Evolutionary conservation across 1,139 yeast genomes (phyloP).

Genomic region (Yamadazyma spencermartinsiae): DNA sequence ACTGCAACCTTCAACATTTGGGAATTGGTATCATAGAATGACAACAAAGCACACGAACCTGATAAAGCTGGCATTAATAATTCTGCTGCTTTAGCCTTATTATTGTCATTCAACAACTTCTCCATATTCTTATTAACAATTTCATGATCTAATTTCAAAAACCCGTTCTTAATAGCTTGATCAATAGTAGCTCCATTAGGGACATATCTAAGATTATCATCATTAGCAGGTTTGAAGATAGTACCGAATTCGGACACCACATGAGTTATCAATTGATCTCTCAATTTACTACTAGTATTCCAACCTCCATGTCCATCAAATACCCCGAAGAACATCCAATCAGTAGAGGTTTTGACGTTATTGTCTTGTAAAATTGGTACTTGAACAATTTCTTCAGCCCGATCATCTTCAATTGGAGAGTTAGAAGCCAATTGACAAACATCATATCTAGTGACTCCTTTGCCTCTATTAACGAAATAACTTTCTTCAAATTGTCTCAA

Average conservation of each 20-base stretch:
- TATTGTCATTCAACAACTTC: constrained; percentile 62
- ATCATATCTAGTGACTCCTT: constrained; percentile 92
- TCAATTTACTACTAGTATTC: constrained; percentile 81
- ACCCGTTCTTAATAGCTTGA: constrained; percentile 78
- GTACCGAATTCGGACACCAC: constrained; percentile 79
- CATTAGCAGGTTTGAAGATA: constrained; percentile 57
- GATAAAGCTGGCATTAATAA: constrained; percentile 88
- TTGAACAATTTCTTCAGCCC: constrained; percentile 82
- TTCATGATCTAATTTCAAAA: constrained; percentile 80
- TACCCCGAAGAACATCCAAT: constrained; percentile 94
- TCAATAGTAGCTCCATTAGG: constrained; percentile 73
- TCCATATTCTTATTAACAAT: constrained; percentile 77
- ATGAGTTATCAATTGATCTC: constrained; percentile 73
- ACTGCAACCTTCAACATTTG: constrained; percentile 83
- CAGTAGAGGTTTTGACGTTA: constrained; percentile 59
- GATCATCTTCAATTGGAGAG: constrained; percentile 92
- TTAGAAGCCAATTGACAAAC: constrained; percentile 88
- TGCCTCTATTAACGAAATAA: constrained; percentile 75
- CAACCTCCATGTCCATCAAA: constrained; percentile 98
- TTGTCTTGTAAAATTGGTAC: constrained; percentile 66
- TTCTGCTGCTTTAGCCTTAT: constrained; percentile 65
- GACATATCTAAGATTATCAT: constrained; percentile 49
- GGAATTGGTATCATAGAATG: constrained; percentile 80
- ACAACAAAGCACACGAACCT: constrained; percentile 89
- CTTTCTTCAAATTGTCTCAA: constrained; percentile 80